A percentile compares a stretch with the other conserved stretches of the same genome.
Conservation (phyloP, 768 basidiomycete species). For the Plicaturopsis crispa region DNA sequence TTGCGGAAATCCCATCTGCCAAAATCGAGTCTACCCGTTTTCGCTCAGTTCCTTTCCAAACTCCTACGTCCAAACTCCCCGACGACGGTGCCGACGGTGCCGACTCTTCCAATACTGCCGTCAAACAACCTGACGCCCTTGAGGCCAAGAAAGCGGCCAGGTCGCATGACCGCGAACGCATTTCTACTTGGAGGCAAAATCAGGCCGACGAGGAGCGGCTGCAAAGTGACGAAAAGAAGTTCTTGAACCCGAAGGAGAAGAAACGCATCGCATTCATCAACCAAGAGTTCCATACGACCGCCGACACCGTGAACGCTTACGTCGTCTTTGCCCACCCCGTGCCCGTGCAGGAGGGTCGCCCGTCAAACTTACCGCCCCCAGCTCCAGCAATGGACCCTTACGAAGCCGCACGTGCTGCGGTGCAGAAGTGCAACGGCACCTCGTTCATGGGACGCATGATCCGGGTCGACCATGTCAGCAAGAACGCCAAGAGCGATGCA, state of each 20-base stretch:
- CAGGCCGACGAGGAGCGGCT: constrained; percentile 33
- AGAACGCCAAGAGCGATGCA: constrained; percentile 5
- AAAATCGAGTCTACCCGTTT: constrained; percentile 92
- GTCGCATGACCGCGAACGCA: constrained; percentile 49
- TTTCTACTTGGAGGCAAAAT: constrained; percentile 50
- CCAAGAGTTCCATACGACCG: constrained; percentile 77
- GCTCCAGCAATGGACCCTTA: constrained; percentile 53
- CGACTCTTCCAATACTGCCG: constrained; percentile 9
- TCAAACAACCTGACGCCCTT: constrained; percentile 20
- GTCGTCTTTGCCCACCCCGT: constrained; percentile 77
- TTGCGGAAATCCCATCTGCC: constrained; percentile 60
- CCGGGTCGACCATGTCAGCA: constrained; percentile 66
- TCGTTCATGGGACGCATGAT: constrained; percentile 72
- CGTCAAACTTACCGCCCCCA: constrained; percentile 44
- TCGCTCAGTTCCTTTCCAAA: constrained; percentile 87
- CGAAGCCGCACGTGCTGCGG: constrained; percentile 55
- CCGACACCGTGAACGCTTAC: constrained; percentile 79
- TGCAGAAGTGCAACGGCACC: constrained; percentile 58
- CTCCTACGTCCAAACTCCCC: constrained; percentile 62
- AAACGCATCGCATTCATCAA: constrained; percentile 94
- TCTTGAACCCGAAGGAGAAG: constrained; percentile 78
- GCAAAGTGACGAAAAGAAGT: constrained; percentile 49
- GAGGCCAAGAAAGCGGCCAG: constrained; percentile 23
- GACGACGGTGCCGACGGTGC: constrained; percentile 24
- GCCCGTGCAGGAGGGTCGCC: constrained; percentile 30